Percentiles rank a stretch among this genome's conserved stretches.
phyloP scores from a whole-genome alignment of 1,139 yeast species.

The Ogataea hybrid region DNA sequence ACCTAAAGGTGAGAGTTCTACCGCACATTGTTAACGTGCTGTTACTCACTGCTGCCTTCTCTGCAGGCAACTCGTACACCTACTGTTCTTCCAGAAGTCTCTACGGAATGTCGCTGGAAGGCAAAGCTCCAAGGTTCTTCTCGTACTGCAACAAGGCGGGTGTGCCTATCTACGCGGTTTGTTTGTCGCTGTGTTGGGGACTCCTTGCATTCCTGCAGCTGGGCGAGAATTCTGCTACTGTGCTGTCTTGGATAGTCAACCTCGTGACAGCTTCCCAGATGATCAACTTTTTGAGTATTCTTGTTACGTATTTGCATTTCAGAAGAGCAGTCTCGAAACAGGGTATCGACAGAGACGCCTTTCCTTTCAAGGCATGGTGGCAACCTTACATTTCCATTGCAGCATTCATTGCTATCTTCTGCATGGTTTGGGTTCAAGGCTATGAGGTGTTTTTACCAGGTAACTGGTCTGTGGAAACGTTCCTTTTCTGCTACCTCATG shows the following conservation, averaged over 20 bases:
- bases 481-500: constrained; percentile 64
- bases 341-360: constrained; percentile 47
- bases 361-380: constrained; percentile 53
- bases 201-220: constrained; percentile 52
- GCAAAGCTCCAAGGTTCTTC: constrained; percentile 47
- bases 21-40: constrained; percentile 65
- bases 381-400: constrained; percentile 52
- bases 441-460: constrained; percentile 64
- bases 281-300: constrained; percentile 62
- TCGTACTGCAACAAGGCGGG: constrained; percentile 47
- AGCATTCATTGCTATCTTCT: constrained; percentile 42
- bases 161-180: constrained; percentile 35
- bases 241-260: constrained; percentile 68
- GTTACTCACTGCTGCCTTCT: constrained; percentile 58
- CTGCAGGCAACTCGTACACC: constrained; percentile 69
- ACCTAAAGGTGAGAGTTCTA: constrained; percentile 47
- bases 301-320: constrained; percentile 59
- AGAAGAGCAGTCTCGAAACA: constrained; percentile 59
- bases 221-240: constrained; percentile 57
- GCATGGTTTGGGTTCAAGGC: constrained; percentile 62
- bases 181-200: constrained; percentile 36
- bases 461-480: constrained; percentile 55
- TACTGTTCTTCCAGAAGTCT: constrained; percentile 54
- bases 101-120: constrained; percentile 62
- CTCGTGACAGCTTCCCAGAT: constrained; percentile 77